Evolutionary conservation across 192 early-diverging fungal genomes (phyloP).

Genomic region (Mycoemilia scoparia): DNA sequence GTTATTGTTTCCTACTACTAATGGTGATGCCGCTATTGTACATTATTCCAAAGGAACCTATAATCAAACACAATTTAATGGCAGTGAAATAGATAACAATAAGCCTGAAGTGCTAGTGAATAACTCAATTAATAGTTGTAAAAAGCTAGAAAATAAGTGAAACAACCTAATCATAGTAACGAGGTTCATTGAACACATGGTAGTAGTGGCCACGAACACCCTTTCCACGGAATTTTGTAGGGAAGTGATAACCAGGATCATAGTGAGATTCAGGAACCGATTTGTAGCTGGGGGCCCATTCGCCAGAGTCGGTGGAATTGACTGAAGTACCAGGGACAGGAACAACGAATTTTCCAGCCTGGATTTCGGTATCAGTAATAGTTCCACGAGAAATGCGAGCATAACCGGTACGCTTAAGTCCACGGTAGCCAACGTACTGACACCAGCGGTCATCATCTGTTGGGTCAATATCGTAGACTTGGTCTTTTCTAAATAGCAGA

Average conservation of each 20-base stretch:
- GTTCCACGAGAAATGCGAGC: conserved; percentile 60
- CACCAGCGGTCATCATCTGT: conserved; percentile 68
- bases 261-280: conserved; percentile 38
- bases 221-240: conserved; percentile 41
- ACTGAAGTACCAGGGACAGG: conserved; percentile 5
- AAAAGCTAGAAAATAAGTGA: background rate
- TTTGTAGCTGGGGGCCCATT: conserved; percentile 34
- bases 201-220: conserved; percentile 56
- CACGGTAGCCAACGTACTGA: conserved; percentile 65
- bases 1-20: no score
- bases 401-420: conserved; percentile 50
- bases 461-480: conserved; percentile 57
- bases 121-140: no score
- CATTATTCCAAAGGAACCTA: no score
- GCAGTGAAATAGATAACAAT: no score
- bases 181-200: conserved; percentile 62
- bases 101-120: no score
- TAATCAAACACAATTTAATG: no score
- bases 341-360: conserved; percentile 55
- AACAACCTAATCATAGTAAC: conserved; percentile 35
- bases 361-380: conserved; percentile 73
- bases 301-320: conserved; percentile 10
- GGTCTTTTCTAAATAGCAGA: conserved; percentile 41
- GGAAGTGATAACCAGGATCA: conserved; percentile 37
- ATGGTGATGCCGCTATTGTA: no score